Conservation (phyloP, 192 early-diverging fungal genomes). For the Gigaspora rosea region DNA sequence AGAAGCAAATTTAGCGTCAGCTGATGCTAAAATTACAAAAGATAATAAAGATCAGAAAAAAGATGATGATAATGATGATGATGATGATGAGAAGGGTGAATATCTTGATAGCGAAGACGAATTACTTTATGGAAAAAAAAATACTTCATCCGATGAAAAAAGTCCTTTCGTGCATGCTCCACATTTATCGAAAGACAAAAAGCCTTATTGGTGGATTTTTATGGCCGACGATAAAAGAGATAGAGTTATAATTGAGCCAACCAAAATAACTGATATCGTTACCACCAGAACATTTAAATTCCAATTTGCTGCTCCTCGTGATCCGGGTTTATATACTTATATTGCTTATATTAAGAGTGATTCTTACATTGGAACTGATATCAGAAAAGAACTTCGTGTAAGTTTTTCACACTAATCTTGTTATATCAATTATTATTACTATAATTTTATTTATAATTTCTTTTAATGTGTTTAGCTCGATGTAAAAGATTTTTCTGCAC, state of each 20-base stretch:
- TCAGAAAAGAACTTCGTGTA: constrained; percentile 76
- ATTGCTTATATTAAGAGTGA: constrained; percentile 87
- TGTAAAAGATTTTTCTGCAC: constrained; percentile 68
- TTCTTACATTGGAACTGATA: constrained; percentile 83
- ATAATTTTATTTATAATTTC: background rate
- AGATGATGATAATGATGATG: constrained; percentile 40
- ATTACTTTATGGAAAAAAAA: constrained; percentile 36
- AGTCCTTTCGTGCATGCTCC: constrained; percentile 62
- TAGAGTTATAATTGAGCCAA: constrained; percentile 76
- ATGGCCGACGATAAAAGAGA: constrained; percentile 84
- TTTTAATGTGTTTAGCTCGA: constrained; percentile 6
- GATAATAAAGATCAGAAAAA: no score
- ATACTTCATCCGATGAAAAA: constrained; percentile 29
- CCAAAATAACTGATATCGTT: constrained; percentile 77
- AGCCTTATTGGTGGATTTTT: constrained; percentile 89
- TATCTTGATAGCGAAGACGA: constrained; percentile 36
- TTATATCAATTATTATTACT: background rate
- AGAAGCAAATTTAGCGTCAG: background rate
- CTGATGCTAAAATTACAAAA: no score
- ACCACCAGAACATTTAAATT: constrained; percentile 65
- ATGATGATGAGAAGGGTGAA: constrained; percentile 41
- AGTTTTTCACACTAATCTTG: constrained; percentile 13
- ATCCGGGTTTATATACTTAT: constrained; percentile 81
- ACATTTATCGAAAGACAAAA: constrained; percentile 71
- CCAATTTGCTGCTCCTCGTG: constrained; percentile 93